phyloP scores from a whole-genome alignment of 2,329 filamentous ascomycete species.

The Penicillium brevicompactum region DNA sequence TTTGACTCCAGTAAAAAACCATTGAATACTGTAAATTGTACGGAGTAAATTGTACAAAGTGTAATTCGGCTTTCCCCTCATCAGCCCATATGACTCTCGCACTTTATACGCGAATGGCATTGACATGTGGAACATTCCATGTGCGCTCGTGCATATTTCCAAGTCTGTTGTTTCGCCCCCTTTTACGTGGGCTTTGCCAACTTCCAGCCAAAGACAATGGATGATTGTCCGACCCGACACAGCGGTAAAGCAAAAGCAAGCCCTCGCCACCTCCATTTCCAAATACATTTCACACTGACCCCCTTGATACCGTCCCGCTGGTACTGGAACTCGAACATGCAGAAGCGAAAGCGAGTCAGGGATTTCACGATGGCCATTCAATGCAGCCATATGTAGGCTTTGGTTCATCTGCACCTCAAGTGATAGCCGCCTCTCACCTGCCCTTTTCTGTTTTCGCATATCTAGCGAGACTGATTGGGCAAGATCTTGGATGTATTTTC shows the following conservation, averaged over 20 bases:
- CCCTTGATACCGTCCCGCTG: neutral
- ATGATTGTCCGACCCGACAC: neutral
- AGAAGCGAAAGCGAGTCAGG: neutral
- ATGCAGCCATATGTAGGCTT: neutral
- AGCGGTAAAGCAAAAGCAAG: conserved; percentile 3
- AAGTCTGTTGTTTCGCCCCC: neutral
- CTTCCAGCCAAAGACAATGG: neutral
- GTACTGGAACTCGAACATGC: neutral
- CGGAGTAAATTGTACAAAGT: neutral
- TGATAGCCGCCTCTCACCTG: neutral
- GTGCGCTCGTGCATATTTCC: neutral
- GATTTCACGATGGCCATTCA: neutral
- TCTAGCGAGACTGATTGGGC: no score
- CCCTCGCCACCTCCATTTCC: neutral
- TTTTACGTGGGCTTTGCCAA: neutral
- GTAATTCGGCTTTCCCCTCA: neutral
- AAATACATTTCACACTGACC: neutral
- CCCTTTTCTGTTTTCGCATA: neutral
- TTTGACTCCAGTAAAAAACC: neutral
- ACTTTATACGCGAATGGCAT: neutral
- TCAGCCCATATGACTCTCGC: neutral
- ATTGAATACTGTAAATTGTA: neutral
- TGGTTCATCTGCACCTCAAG: neutral
- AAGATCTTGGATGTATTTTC: neutral
- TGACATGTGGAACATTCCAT: neutral